These are phyloP conservation scores for Pontederia paniculata DNA, from an alignment of 176 grass and related monocot genomes.

Conservation along the genomic window DNA sequence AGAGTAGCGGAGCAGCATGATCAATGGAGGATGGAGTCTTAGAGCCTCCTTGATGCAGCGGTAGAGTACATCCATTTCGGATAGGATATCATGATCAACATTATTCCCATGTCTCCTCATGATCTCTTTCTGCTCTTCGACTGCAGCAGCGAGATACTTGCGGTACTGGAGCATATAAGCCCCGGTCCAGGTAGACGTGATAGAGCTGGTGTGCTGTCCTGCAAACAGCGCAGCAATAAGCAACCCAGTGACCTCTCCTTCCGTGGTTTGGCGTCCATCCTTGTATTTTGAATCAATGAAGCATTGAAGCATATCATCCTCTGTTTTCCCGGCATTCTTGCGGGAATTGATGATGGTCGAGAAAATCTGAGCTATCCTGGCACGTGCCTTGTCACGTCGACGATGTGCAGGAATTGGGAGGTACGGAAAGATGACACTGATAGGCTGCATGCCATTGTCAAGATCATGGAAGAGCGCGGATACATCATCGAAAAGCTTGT, in stretches of 20 bases:
- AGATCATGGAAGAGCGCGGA: slow-evolving; percentile 95
- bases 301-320: slow-evolving; percentile 96
- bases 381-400: slow-evolving; percentile 53
- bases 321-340: slow-evolving; percentile 56
- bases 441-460: slow-evolving; percentile 83
- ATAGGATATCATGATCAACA: slow-evolving; percentile 82
- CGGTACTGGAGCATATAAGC: slow-evolving; percentile 68
- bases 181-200: slow-evolving; percentile 96
- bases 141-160: slow-evolving; percentile 49
- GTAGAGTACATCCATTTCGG: slow-evolving; percentile 95
- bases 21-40: slow-evolving; percentile 73
- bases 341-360: slow-evolving; percentile 79
- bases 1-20: slow-evolving; percentile 86
- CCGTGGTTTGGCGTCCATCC: slow-evolving; percentile 63
- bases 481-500: slow-evolving; percentile 93
- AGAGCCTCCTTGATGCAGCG: slow-evolving; percentile 97
- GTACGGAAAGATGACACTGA: slow-evolving; percentile 91
- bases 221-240: slow-evolving; percentile 91
- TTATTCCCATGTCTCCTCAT: slow-evolving; percentile 62
- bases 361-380: slow-evolving; percentile 74
- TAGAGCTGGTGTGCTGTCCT: slow-evolving; percentile 93
- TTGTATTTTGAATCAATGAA: slow-evolving; percentile 99
- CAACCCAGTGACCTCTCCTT: slow-evolving; percentile 70
- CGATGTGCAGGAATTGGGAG: slow-evolving; percentile 77
- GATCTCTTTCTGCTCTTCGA: slow-evolving; percentile 87